Base-by-base conservation (phyloP, 805 yeast species). In the Metschnikowia drakensbergensis region DNA sequence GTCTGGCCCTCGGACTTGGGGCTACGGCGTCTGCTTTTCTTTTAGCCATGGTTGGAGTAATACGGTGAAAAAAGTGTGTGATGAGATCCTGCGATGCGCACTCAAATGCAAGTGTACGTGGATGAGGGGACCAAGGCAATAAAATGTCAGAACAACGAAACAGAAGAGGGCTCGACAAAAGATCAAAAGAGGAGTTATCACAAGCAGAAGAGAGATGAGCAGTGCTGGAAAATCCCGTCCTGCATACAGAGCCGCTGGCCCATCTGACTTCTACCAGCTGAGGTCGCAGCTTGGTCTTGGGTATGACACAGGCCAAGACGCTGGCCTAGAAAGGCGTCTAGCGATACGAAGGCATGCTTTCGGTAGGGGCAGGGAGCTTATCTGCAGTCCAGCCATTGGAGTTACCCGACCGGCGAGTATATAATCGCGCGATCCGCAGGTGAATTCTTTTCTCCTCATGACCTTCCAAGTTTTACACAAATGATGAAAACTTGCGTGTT, bases 381-480 rank as follows among this genome's bases (percentile, higher is more conserved):
- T 17, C 17, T 37, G 41, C 32, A 37, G 22, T 25, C 23, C 23
- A 7, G 7, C 17, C 3, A 4, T 9, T 1, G 25, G 33, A 30
- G 57, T 61, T 63, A 60, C 64, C 64, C 67, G 63, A 55, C 56
- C 40, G 36, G 40, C 23, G 38, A 39, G 43, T 60, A 61, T 62
- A 62, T 46, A 63, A 49, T 42, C 17, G 36, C 37, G 33, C 33
- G 26, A n/a, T 34, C 29, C 46, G 28, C 42, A 40, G 49, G 28
- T 43, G 46, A 17, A 23, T 11, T 62, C 63, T 35, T 47, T 52
- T 57, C 61, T 55, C 65, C 67, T 63, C 74, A 77, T 77, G 81
- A 77, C 84, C 82, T 79, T 81, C 84, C 80, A 79, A 79, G 82
- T 79, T 79, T 78, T 76, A 77, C 69, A 75, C 72, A 69, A 57